Evolutionary conservation across 2,329 filamentous ascomycete species (phyloP), one percentile per base, ranked within the genome.

Genomic region (Trichoderma gracile): DNA sequence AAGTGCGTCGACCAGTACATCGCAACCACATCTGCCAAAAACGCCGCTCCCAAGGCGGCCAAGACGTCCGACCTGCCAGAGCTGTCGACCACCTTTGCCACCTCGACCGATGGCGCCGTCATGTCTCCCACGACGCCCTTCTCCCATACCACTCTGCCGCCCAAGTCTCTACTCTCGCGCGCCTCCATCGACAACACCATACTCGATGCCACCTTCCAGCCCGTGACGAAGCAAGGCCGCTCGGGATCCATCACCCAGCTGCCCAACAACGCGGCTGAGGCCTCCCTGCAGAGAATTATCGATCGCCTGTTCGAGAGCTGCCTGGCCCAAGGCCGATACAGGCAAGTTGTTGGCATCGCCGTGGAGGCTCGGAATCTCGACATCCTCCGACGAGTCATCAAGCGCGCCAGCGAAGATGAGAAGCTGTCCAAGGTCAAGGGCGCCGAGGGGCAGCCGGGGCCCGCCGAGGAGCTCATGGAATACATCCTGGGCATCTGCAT

Each of bases 1-100:
- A 97, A 96, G 84, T 99, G 95, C 75, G 88, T 99, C 73, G 95
- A 99, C 78, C 96, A 96, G 69, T 99, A 97, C 80, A 97, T 99
- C 73, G 89, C 92, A 66, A 84, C 93, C 49, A 84, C 82, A 57
- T 80, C 82, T 49, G 79, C 82, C 66, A 80, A 82, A 69, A 82
- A 85, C 71, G 73, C 77, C 21, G 76, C 79, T 15, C 73, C 82
- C 54, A 78, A 78, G 69, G 73, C 74, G 43, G 74, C 74, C n/a
- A 77, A 79, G 71, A 78, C 78, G 55, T 73, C 76, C 65, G 80
- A 82, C 25, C 81, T 89, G 42, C 85, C 87, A n/a, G 85, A 92
- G 72, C 82, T 96, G 53, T 89, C 89, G 70, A 93, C 90, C 10
- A 89, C 90, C n/a, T 95, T 96, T 71, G 84, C 89, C 50, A 84